These are phyloP conservation scores for Plasmodium gaboni DNA, from an alignment of 169 alveolate species.

Conservation along the genomic window DNA sequence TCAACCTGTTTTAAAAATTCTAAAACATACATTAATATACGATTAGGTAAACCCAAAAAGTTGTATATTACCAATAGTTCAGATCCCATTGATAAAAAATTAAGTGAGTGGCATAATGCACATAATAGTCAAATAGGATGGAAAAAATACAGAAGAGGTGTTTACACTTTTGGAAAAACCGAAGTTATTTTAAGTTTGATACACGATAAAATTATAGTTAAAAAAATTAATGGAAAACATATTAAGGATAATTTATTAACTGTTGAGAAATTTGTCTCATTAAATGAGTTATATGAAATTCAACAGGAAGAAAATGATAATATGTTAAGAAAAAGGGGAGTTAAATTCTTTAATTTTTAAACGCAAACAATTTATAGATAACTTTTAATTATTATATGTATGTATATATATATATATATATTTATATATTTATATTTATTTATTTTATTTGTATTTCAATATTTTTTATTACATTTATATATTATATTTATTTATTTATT, in stretches of 20 bases:
- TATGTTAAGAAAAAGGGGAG: conserved; percentile 18
- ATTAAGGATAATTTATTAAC: conserved; percentile 61
- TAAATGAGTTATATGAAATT: conserved; percentile 73
- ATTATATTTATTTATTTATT: too few relatives aligned
- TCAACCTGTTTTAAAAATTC: conserved; percentile 58
- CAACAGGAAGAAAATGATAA: conserved; percentile 47
- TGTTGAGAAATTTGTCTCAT: conserved; percentile 74
- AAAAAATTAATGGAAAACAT: conserved; percentile 59
- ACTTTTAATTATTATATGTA: background rate
- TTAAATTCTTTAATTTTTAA: background rate
- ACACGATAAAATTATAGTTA: conserved; percentile 74
- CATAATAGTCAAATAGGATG: conserved; percentile 73
- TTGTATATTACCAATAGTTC: conserved; percentile 47
- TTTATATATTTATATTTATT: background rate
- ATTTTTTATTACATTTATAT: too few relatives aligned
- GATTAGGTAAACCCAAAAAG: conserved; percentile 75
- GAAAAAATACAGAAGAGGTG: conserved; percentile 70
- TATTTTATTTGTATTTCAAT: background rate
- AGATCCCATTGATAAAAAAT: conserved; percentile 76
- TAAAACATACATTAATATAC: conserved; percentile 64
- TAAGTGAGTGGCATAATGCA: conserved; percentile 72
- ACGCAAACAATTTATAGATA: background rate
- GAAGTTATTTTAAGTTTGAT: conserved; percentile 63
- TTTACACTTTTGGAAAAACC: conserved; percentile 58
- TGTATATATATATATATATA: background rate